Evolutionary conservation across 257 asterid species (phyloP), one percentile per base, ranked within the genome.

Genomic region (Solanum verrucosum): DNA sequence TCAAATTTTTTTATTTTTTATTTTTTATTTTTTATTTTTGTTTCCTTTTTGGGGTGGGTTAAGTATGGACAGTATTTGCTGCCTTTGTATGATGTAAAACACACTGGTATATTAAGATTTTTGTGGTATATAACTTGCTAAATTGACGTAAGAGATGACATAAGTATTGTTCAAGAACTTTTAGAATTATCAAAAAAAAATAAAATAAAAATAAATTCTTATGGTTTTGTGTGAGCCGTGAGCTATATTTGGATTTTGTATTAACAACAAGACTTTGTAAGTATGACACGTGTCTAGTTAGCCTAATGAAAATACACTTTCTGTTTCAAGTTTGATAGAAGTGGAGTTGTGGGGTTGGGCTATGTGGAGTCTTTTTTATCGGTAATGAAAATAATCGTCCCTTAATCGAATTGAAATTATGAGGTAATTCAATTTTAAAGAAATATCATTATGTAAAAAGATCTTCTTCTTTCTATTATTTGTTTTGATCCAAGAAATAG

Each of bases 111-210:
- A 25, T 27, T 46, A 81, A 16, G 40, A 46, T 46, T 46, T 44
- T 81, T 81, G 65, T 44, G 68, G 27, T 16, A 46, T 46, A 44
- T 46, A 16, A 77, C 15, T 18, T 46, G 29, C 85, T 81, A 25
- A 4, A 63, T 38, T 85, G 88, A 85, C 88, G 88, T 85, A 27
- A 42, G 83, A 68, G 15, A 16, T 85, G 88, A 85, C 88, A 67
- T n/a, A 85, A 85, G 27, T 34, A 25, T 70, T 13, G 60, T 63
- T 12, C 13, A 23, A 84, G 1, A 35, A 35, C 21, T 11, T 25
- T 49, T 85, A 85, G 29, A 68, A 21, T 18, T 85, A 85, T 70
- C 68, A 87, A 70, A 88, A 77, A 33, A 52, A 6, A 33, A n/a
- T 5, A 2, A 31, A 31, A 31, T 2, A 31, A 0, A 2, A 49